Base-by-base conservation (phyloP, 352 stramenopile genomes). In the Phytophthora kernoviae region DNA sequence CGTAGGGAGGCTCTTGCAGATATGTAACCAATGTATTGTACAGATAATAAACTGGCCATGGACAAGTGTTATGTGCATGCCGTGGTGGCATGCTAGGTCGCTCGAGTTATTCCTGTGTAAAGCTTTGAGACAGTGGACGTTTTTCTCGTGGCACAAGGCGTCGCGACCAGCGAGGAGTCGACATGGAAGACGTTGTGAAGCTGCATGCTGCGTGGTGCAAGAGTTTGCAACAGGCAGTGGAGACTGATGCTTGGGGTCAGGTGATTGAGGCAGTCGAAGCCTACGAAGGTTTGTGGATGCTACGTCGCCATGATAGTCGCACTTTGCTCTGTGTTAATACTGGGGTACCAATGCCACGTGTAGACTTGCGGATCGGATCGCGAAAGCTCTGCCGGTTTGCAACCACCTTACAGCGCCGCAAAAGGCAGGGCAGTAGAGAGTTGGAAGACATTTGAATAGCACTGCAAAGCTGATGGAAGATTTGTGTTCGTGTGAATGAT, bases 231-330 rank as follows among this genome's bases (percentile, higher is more conserved):
- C 65, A 74, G 33, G 81, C 79, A 2, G 69, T 91, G 24, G 65
- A 91, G 60, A 82, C 79, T 5, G 81, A 91, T 48, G 70, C 62
- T 21, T 88, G 79, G 79, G 81, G 79, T 5, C 81, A 91, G 53
- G 74, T 91, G 32, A 51, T 90, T n/a, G 81, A 91, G 45, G 79
- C 81, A 2, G 79, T 91, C n/a, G 81, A 91, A 49, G 77, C 77
- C 30, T 91, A 91, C 49, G 81, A 91, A 51, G 76, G 81, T 91
- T 51, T 12, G 67, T 65, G 12, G 7, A 14, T 20, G 17, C 24
- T 47, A 17, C n/a, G 5, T 26, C 33, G n/a, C 32, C 11, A 40
- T 40, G 33, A 18, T 40, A 14, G 12, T 30, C 15, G n/a, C 4
- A 30, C 4, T 12, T 44, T 30, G 41, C 36, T 27, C 11, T 65